Percentiles rank a stretch among this genome's conserved stretches.
phyloP scores from a whole-genome alignment of 2,329 filamentous ascomycete species.

The Polytolypa hystricis region DNA sequence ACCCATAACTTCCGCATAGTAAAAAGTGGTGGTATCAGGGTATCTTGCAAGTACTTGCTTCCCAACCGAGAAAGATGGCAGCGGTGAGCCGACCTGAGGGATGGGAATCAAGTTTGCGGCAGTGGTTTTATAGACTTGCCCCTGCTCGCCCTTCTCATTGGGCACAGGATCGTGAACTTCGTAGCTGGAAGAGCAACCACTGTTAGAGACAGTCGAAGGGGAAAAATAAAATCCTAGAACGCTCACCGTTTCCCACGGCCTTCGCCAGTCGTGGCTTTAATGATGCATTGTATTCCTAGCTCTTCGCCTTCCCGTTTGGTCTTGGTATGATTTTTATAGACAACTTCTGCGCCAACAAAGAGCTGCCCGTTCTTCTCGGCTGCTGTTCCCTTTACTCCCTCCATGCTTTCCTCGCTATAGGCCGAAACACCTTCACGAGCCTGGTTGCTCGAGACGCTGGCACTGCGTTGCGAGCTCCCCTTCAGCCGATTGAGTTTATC shows the following conservation, averaged over 20 bases:
- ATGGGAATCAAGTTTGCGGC: constrained; percentile 70
- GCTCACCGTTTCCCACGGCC: constrained; percentile 53
- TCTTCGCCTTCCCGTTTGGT: constrained; percentile 41
- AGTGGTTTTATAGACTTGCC: constrained; percentile 53
- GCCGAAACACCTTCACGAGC: constrained; percentile 26
- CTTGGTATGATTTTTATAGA: constrained; percentile 40
- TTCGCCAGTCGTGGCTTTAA: constrained; percentile 63
- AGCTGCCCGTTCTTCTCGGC: constrained; percentile 36
- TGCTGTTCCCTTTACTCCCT: constrained; percentile 32
- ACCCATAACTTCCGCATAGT: constrained; percentile 70
- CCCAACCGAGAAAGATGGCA: constrained; percentile 52
- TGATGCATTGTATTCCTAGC: constrained; percentile 60
- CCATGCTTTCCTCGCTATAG: constrained; percentile 33
- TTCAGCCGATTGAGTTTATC: constrained; percentile 37
- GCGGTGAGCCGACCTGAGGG: constrained; percentile 47
- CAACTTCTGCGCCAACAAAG: constrained; percentile 38
- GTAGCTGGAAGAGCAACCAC: constrained; percentile 41
- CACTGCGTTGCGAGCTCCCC: constrained; percentile 27
- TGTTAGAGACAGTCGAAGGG: constrained; percentile 10
- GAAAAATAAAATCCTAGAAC: constrained; percentile 9
- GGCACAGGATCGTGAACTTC: constrained; percentile 72
- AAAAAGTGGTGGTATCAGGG: constrained; percentile 75
- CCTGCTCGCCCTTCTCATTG: constrained; percentile 55
- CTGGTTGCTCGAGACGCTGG: constrained; percentile 33
- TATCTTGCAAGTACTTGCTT: constrained; percentile 69